A percentile compares a stretch with the other conserved stretches of the same genome.
Evolutionary conservation across 1,139 yeast genomes (phyloP).

Genomic region (Taiozyma sp.): DNA sequence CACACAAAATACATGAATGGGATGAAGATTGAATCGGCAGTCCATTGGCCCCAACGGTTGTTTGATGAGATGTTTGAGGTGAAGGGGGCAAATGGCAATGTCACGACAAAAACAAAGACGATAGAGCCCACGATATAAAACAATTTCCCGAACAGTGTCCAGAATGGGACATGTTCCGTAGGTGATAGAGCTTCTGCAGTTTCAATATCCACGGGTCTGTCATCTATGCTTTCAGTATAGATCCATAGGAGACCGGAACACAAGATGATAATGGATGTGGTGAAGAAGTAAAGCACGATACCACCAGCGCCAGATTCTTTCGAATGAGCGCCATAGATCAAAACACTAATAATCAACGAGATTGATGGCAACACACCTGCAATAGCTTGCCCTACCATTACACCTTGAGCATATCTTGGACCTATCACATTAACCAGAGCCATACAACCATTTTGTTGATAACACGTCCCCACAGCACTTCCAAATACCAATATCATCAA

Average conservation of each 20-base stretch:
- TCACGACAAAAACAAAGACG: slow-evolving; percentile 68
- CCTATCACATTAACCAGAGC: slow-evolving; percentile 82
- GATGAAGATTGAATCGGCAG: slow-evolving; percentile 45
- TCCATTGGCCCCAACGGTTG: slow-evolving; percentile 26
- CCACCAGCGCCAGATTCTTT: slow-evolving; percentile 31
- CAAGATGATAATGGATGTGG: slow-evolving; percentile 60
- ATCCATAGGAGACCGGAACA: slow-evolving; percentile 39
- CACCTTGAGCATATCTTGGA: slow-evolving; percentile 75
- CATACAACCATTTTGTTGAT: slow-evolving; percentile 87
- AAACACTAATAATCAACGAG: slow-evolving; percentile 60
- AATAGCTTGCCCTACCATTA: slow-evolving; percentile 92
- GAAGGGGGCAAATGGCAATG: slow-evolving; percentile 85
- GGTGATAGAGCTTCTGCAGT: slow-evolving; percentile 1
- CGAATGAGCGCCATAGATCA: slow-evolving; percentile 37
- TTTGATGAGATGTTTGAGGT: slow-evolving; percentile 67
- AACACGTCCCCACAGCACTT: slow-evolving; percentile 63
- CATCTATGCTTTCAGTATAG: slow-evolving; percentile 22
- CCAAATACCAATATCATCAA: slow-evolving; percentile 55
- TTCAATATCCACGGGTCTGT: slow-evolving; percentile 2
- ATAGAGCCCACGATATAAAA: slow-evolving; percentile 64
- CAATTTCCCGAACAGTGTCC: slow-evolving; percentile 40
- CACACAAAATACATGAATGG: slow-evolving; percentile 80
- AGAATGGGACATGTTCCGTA: slow-evolving; percentile 26
- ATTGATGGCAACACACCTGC: slow-evolving; percentile 90
- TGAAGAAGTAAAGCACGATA: slow-evolving; percentile 57